Evolutionary conservation across 2,329 filamentous ascomycete species (phyloP).

Genomic region (Fusarium oligoseptatum): DNA sequence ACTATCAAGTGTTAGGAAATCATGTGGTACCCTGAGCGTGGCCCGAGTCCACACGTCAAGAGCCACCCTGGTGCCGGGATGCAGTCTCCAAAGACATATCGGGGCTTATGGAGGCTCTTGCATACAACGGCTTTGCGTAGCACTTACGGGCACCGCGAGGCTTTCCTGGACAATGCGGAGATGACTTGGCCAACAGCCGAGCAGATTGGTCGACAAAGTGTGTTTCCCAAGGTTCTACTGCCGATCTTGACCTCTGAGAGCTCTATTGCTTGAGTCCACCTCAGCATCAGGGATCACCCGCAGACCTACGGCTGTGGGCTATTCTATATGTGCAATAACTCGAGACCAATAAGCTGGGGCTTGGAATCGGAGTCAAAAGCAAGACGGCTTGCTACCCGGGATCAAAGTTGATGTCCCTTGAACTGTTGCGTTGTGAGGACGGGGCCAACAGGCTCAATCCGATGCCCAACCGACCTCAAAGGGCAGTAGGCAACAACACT

Average conservation of each 20-base stretch:
- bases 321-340: slow-evolving; percentile 30
- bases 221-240: slow-evolving; percentile 34
- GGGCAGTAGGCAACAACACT: slow-evolving; percentile 11
- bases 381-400: neutral
- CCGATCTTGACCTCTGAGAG: slow-evolving; percentile 44
- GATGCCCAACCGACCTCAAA: slow-evolving; percentile 4
- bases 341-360: slow-evolving; percentile 16
- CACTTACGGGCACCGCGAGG: slow-evolving; percentile 34
- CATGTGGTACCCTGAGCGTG: slow-evolving; percentile 50
- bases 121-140: slow-evolving; percentile 42
- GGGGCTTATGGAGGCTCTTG: slow-evolving; percentile 42
- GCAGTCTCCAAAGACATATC: slow-evolving; percentile 43
- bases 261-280: slow-evolving; percentile 37
- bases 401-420: neutral
- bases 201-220: slow-evolving; percentile 35
- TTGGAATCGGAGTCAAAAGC: neutral
- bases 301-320: slow-evolving; percentile 27
- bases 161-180: slow-evolving; percentile 41
- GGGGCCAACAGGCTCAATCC: slow-evolving; percentile 1
- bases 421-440: neutral
- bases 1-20: slow-evolving; percentile 43
- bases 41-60: slow-evolving; percentile 49
- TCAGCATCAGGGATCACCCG: slow-evolving; percentile 35
- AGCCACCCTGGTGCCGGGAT: slow-evolving; percentile 48
- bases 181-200: slow-evolving; percentile 27